Evolutionary conservation across 106 monocot species (phyloP).

Genomic region (Dioscorea dumetorum): DNA sequence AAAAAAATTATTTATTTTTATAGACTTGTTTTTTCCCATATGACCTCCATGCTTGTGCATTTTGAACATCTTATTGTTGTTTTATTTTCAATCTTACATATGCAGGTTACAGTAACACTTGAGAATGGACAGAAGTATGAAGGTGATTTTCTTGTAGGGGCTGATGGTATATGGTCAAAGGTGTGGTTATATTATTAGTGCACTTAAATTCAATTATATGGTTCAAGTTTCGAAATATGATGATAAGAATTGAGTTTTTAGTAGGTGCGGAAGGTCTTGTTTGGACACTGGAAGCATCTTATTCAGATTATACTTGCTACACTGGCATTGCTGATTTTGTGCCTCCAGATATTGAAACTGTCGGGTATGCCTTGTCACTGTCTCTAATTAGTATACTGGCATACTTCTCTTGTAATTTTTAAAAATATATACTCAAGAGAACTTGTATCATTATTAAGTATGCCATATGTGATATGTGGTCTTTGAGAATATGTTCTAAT

Average conservation of each 20-base stretch:
- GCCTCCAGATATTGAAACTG: constrained; percentile 89
- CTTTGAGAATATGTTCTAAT: background rate
- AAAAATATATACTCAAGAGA: background rate
- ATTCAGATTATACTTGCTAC: constrained; percentile 96
- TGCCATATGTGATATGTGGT: no score
- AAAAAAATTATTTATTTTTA: no score
- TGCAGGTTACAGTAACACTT: constrained; percentile 78
- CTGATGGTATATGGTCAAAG: constrained; percentile 97
- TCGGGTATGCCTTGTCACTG: constrained; percentile 53
- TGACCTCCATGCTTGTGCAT: no score
- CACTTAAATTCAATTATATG: background rate
- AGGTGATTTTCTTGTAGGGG: constrained; percentile 95
- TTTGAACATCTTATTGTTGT: background rate
- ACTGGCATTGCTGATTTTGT: constrained; percentile 99
- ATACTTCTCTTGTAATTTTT: background rate
- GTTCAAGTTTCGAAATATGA: background rate
- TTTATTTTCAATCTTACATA: constrained; percentile 1
- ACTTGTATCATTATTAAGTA: no score
- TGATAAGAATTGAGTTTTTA: constrained; percentile 3
- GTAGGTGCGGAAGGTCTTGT: constrained; percentile 72
- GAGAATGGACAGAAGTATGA: constrained; percentile 77
- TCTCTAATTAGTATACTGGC: background rate
- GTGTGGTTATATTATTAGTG: constrained; percentile 14
- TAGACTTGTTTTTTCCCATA: no score
- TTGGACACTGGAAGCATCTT: constrained; percentile 76